Percentiles rank a stretch among this genome's conserved stretches.
Conservation (phyloP, 2,329 filamentous ascomycete species). For the Aspergillus unguis region DNA sequence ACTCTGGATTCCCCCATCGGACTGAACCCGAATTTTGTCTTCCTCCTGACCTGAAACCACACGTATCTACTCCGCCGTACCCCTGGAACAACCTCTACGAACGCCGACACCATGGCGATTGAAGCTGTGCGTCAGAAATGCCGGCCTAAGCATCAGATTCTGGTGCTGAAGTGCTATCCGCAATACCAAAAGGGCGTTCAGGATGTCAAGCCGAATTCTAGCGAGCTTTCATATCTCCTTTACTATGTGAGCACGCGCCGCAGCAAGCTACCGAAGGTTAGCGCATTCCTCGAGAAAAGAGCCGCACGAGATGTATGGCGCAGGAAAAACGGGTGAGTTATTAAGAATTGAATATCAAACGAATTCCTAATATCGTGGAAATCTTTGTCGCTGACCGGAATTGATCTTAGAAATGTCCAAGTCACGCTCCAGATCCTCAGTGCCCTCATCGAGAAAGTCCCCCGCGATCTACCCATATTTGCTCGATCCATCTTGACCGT, state of each 20-base stretch:
- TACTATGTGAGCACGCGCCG: constrained; percentile 94
- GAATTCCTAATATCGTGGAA: neutral
- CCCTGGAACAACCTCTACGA: neutral
- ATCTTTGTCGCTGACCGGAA: constrained; percentile 7
- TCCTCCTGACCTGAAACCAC: neutral
- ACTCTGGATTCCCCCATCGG: neutral
- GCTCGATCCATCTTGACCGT: constrained; percentile 80
- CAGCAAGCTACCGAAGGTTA: constrained; percentile 95
- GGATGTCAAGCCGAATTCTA: constrained; percentile 92
- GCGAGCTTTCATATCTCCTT: constrained; percentile 92
- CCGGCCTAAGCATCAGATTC: constrained; percentile 93
- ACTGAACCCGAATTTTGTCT: neutral
- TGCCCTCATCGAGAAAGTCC: constrained; percentile 87
- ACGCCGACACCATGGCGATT: constrained; percentile 37
- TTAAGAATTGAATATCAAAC: neutral
- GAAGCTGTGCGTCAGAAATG: constrained; percentile 58
- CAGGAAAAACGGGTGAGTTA: constrained; percentile 73
- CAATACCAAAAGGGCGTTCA: constrained; percentile 85
- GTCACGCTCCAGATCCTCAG: constrained; percentile 91
- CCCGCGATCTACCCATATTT: constrained; percentile 85
- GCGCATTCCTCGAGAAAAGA: constrained; percentile 90
- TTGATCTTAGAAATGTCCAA: constrained; percentile 70
- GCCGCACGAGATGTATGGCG: constrained; percentile 89
- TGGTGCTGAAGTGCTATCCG: constrained; percentile 95
- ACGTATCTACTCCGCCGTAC: neutral